Conservation (phyloP, 108 stramenopile species). For the Conticribra guillardii region DNA sequence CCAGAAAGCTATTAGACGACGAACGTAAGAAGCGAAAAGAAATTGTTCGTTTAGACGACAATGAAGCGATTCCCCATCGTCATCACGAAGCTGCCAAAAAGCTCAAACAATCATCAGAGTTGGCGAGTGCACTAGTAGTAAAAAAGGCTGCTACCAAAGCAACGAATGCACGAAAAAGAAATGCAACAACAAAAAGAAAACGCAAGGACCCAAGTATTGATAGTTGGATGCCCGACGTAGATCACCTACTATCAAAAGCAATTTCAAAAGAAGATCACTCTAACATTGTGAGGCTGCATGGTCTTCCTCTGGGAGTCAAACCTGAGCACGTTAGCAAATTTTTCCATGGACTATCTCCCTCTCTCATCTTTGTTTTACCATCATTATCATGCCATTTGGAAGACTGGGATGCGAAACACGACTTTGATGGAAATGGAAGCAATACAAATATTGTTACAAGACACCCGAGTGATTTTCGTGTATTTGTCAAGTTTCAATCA, state of each 20-base stretch:
- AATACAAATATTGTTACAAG: constrained; percentile 14
- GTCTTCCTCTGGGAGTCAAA: constrained; percentile 62
- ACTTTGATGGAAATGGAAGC: not conserved
- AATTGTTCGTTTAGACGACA: constrained; percentile 59
- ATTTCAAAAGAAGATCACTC: constrained; percentile 54
- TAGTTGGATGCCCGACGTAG: constrained; percentile 55
- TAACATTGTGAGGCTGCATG: constrained; percentile 67
- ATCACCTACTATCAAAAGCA: constrained; percentile 30
- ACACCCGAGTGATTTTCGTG: constrained; percentile 48
- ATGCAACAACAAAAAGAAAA: not conserved
- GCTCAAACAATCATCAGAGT: constrained; percentile 18
- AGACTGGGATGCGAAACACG: constrained; percentile 51
- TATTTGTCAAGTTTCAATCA: constrained; percentile 67
- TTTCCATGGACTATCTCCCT: constrained; percentile 72
- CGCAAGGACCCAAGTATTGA: constrained; percentile 30
- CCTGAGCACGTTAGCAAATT: constrained; percentile 64
- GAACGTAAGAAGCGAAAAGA: constrained; percentile 69
- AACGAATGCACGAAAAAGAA: constrained; percentile 21
- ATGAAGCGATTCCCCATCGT: constrained; percentile 18
- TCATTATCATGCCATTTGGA: constrained; percentile 33
- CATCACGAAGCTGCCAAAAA: constrained; percentile 7
- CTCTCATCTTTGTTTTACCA: constrained; percentile 59
- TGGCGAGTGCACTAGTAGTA: constrained; percentile 3
- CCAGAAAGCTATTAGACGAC: constrained; percentile 61
- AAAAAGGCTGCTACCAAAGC: constrained; percentile 22